A percentile compares a stretch with the other conserved stretches of the same genome.
Conservation (phyloP, 345 rosid genomes). For the Turritis glabra region DNA sequence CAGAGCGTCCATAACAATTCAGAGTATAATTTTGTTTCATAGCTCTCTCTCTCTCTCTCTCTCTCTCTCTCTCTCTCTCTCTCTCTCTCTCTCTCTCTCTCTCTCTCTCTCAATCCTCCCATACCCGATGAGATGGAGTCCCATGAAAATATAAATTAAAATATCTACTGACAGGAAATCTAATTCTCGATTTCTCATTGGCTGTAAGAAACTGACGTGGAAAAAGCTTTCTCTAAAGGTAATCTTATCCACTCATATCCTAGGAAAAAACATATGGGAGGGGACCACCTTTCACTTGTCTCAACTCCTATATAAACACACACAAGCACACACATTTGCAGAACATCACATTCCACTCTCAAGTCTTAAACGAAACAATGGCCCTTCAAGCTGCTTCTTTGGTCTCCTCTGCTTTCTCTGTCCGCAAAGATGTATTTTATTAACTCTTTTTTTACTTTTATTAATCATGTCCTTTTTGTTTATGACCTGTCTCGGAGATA, state of each 20-base stretch:
- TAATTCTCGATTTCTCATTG: conserved; percentile 50
- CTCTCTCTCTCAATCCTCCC: not conserved
- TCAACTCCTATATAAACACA: conserved; percentile 36
- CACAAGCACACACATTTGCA: conserved; percentile 16
- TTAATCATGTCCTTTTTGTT: not conserved
- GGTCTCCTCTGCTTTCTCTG: conserved; percentile 60
- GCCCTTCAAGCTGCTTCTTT: conserved; percentile 74
- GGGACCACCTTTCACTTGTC: conserved; percentile 10
- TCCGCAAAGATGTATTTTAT: conserved; percentile 61
- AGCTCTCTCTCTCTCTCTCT: not conserved
- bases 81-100: not conserved
- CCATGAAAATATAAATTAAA: conserved; percentile 23
- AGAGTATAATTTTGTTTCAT: conserved; percentile 13
- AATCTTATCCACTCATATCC: conserved; percentile 61
- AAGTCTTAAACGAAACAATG: conserved; percentile 40
- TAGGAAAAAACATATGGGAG: not conserved
- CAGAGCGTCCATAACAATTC: conserved; percentile 23
- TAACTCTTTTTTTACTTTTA: not conserved
- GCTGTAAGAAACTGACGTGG: conserved; percentile 50
- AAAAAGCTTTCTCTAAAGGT: conserved; percentile 37
- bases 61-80: no score
- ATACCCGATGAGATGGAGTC: conserved; percentile 29
- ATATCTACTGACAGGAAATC: conserved; percentile 56
- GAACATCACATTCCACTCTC: conserved; percentile 6
- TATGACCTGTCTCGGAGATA: not conserved